phyloP scores from a whole-genome alignment of 2,329 filamentous ascomycete species.

The Colletotrichum tanaceti region DNA sequence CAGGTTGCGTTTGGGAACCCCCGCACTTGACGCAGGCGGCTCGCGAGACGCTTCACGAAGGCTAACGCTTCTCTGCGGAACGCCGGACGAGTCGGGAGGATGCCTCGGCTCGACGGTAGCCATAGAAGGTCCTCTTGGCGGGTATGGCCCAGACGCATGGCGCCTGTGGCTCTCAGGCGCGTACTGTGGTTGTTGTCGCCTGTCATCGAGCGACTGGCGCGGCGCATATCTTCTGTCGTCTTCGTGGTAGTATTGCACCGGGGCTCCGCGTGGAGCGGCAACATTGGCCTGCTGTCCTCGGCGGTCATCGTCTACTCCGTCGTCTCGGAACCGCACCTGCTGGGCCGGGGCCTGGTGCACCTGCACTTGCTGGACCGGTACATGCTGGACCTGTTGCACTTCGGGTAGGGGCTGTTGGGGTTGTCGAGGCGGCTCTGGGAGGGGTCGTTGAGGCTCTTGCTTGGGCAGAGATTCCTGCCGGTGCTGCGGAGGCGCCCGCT shows the following conservation, averaged over 20 bases:
- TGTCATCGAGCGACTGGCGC: conserved; percentile 41
- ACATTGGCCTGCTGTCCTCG: conserved; percentile 44
- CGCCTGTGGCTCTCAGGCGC: conserved; percentile 47
- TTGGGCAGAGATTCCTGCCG: conserved; percentile 41
- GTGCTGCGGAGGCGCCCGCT: conserved; percentile 39
- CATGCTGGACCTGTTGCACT: conserved; percentile 30
- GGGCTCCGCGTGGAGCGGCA: conserved; percentile 43
- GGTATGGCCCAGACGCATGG: conserved; percentile 43
- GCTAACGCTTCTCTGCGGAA: conserved; percentile 36
- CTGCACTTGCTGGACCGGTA: conserved; percentile 31
- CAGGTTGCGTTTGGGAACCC: conserved; percentile 64
- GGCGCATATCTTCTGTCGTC: conserved; percentile 46
- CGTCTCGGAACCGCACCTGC: conserved; percentile 50
- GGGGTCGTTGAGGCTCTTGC: conserved; percentile 44
- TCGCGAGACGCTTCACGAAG: conserved; percentile 41
- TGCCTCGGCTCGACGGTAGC: conserved; percentile 42
- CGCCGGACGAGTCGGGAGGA: conserved; percentile 8
- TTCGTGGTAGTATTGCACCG: conserved; percentile 50
- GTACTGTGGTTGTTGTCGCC: conserved; percentile 48
- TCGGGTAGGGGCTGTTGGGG: conserved; percentile 17
- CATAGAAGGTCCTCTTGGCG: conserved; percentile 42
- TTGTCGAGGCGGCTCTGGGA: conserved; percentile 26
- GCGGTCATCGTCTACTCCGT: neutral
- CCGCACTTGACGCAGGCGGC: conserved; percentile 32
- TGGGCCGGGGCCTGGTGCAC: conserved; percentile 44